These are phyloP conservation scores for Hyaloscypha variabilis DNA, from an alignment of 495 filamentous ascomycete genomes.

Conservation along the genomic window DNA sequence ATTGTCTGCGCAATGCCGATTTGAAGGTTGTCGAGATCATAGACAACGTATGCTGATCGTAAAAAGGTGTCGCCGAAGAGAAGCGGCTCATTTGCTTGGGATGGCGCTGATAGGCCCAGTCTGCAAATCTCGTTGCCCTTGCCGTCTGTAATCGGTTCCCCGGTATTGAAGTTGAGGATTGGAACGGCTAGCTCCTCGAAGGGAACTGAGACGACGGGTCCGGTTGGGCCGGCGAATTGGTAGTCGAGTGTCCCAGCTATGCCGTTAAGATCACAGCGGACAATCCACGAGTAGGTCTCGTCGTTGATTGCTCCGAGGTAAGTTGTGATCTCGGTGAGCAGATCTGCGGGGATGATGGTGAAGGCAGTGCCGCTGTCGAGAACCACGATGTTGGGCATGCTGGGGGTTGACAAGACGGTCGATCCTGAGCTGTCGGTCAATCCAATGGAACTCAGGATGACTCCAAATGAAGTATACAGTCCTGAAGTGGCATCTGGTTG, in stretches of 20 bases:
- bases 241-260: constrained; percentile 57
- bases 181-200: constrained; percentile 75
- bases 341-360: constrained; percentile 72
- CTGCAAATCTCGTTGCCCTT: constrained; percentile 42
- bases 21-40: constrained; percentile 81
- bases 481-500: constrained; percentile 1
- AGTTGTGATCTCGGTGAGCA: constrained; percentile 59
- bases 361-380: constrained; percentile 88
- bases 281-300: constrained; percentile 44
- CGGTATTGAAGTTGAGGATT: constrained; percentile 34
- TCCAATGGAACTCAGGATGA: neutral
- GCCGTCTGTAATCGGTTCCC: constrained; percentile 33
- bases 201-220: constrained; percentile 63
- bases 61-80: constrained; percentile 92
- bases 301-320: constrained; percentile 55
- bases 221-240: constrained; percentile 58
- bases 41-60: constrained; percentile 87
- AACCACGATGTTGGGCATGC: constrained; percentile 62
- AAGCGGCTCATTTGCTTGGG: constrained; percentile 46
- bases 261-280: constrained; percentile 52
- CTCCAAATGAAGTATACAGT: neutral
- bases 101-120: constrained; percentile 24
- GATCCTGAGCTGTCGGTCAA: constrained; percentile 8
- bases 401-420: constrained; percentile 45
- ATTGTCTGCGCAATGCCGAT: constrained; percentile 83